A percentile compares a stretch with the other conserved stretches of the same genome.
Conservation (phyloP, 495 filamentous ascomycete species). For the Penicillium ochrochloron region DNA sequence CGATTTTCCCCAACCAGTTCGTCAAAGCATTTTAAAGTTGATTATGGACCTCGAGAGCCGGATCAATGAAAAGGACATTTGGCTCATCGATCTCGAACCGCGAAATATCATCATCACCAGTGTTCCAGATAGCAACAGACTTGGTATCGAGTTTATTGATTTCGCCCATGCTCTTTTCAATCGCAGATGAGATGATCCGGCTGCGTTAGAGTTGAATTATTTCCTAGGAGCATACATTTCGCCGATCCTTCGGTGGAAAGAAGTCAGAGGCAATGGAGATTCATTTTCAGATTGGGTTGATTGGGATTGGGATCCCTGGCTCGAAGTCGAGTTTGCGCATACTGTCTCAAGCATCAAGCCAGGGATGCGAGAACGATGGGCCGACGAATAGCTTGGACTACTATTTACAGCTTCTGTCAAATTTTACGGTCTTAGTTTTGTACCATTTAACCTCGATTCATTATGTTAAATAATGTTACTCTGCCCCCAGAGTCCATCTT, state of each 20-base stretch:
- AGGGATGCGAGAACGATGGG: conserved; percentile 27
- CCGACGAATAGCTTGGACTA: conserved; percentile 8
- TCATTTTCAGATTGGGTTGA: conserved; percentile 29
- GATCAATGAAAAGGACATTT: conserved; percentile 25
- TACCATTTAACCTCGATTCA: no score
- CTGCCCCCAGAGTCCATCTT: no score
- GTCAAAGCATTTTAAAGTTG: conserved; percentile 30
- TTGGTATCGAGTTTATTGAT: conserved; percentile 29
- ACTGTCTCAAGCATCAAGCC: conserved; percentile 26
- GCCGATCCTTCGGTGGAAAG: conserved; percentile 27
- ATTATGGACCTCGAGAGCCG: conserved; percentile 30
- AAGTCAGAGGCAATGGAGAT: conserved; percentile 9
- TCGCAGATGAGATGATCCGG: conserved; percentile 26
- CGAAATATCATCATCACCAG: conserved; percentile 26
- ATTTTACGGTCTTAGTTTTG: no score
- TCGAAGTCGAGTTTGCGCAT: conserved; percentile 26
- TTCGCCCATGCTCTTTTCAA: conserved; percentile 28
- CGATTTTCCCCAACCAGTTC: conserved; percentile 16
- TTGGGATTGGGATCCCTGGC: conserved; percentile 32
- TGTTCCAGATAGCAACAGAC: conserved; percentile 10
- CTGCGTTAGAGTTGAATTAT: conserved; percentile 16
- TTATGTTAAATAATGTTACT: background rate
- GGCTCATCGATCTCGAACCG: conserved; percentile 28
- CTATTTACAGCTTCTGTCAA: no score
- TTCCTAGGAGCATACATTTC: conserved; percentile 31